Evolutionary conservation across 2,329 filamentous ascomycete species (phyloP).

Genomic region (Penicillium olsonii): DNA sequence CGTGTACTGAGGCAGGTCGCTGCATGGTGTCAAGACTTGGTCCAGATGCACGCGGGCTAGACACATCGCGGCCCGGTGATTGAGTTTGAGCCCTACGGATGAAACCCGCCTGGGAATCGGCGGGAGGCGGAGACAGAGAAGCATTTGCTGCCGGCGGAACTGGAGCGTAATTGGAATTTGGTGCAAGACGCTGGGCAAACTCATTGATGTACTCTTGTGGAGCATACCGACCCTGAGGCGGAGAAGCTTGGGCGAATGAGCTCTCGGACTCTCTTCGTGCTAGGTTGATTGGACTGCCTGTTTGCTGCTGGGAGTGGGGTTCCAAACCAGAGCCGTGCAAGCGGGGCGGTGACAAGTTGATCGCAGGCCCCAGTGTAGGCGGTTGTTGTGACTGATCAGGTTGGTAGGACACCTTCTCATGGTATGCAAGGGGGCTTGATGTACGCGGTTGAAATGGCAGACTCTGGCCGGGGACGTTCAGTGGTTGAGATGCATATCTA

Average conservation of each 20-base stretch:
- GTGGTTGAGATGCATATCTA: slow-evolving; percentile 45
- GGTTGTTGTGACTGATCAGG: slow-evolving; percentile 23
- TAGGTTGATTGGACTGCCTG: slow-evolving; percentile 6
- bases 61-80: slow-evolving; percentile 58
- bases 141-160: slow-evolving; percentile 6
- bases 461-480: slow-evolving; percentile 28
- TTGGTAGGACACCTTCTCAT: slow-evolving; percentile 41
- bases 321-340: slow-evolving; percentile 21
- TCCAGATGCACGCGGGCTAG: slow-evolving; percentile 47
- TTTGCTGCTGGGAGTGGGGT: slow-evolving; percentile 12
- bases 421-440: slow-evolving; percentile 64
- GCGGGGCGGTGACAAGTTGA: slow-evolving; percentile 24
- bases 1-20: slow-evolving; percentile 58
- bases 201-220: slow-evolving; percentile 35
- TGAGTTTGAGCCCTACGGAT: slow-evolving; percentile 58
- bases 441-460: slow-evolving; percentile 64
- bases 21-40: slow-evolving; percentile 49
- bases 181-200: slow-evolving; percentile 32
- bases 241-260: slow-evolving; percentile 21
- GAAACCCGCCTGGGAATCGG: slow-evolving; percentile 37
- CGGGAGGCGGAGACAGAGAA: slow-evolving; percentile 26
- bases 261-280: slow-evolving; percentile 8
- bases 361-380: slow-evolving; percentile 28
- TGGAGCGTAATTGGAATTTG: slow-evolving; percentile 17
- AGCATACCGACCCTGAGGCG: slow-evolving; percentile 35